phyloP scores from a whole-genome alignment of 306 rosid species.

The Gastrolobium villosum region DNA sequence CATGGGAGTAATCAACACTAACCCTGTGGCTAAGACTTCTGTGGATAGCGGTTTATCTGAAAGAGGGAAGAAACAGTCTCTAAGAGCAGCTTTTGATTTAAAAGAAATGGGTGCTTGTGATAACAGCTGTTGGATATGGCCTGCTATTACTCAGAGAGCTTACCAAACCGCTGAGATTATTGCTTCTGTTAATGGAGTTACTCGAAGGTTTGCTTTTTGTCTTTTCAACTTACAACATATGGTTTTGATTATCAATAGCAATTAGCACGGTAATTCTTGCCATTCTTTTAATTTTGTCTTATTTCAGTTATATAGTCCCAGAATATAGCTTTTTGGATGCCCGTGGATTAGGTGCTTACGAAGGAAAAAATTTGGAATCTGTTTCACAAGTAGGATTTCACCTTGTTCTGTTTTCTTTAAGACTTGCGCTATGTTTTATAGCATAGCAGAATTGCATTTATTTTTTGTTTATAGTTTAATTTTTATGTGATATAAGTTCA shows the following conservation, averaged over 20 bases:
- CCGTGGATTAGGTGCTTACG: constrained; percentile 90
- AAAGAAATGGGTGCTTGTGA: constrained; percentile 91
- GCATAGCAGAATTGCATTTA: background rate
- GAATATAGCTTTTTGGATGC: constrained; percentile 97
- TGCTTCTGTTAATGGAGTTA: constrained; percentile 79
- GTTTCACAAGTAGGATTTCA: constrained; percentile 73
- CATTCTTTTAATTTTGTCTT: constrained; percentile 35
- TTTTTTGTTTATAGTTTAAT: background rate
- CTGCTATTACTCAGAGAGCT: constrained; percentile 97
- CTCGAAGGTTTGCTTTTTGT: constrained; percentile 63
- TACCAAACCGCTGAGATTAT: constrained; percentile 94
- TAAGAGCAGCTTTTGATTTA: constrained; percentile 78
- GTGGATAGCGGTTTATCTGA: constrained; percentile 85
- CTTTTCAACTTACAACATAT: background rate
- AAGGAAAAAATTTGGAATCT: constrained; percentile 85
- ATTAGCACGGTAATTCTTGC: background rate
- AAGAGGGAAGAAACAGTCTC: constrained; percentile 78
- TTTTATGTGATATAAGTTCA: background rate
- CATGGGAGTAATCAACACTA: constrained; percentile 84
- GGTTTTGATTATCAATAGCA: too few relatives aligned
- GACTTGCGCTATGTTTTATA: background rate
- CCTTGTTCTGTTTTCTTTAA: background rate
- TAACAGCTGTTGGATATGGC: constrained; percentile 92
- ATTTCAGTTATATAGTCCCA: constrained; percentile 87
- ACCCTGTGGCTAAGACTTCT: constrained; percentile 90